Conservation (phyloP, 306 rosid genomes). For the Malus sieversii region DNA sequence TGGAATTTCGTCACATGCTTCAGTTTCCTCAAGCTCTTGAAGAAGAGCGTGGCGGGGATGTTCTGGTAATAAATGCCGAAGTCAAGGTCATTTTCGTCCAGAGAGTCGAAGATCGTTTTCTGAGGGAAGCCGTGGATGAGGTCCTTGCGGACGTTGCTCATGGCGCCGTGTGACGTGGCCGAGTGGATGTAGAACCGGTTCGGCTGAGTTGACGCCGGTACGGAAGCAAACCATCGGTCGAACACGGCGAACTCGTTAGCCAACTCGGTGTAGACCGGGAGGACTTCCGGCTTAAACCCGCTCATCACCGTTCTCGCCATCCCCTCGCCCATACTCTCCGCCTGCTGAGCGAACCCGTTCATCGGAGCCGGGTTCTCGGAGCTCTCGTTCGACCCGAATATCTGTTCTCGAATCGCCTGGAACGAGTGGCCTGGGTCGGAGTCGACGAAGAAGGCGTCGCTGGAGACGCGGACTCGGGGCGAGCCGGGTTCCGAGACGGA, state of each 20-base stretch:
- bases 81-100: conserved; percentile 51
- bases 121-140: conserved; percentile 82
- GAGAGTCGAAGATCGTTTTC: conserved; percentile 69
- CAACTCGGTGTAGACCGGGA: conserved; percentile 62
- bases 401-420: conserved; percentile 81
- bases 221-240: conserved; percentile 88
- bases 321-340: conserved; percentile 27
- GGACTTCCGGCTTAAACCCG: conserved; percentile 59
- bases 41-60: conserved; percentile 81
- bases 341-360: conserved; percentile 93
- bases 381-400: conserved; percentile 65
- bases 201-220: conserved; percentile 90
- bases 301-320: conserved; percentile 66
- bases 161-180: conserved; percentile 90
- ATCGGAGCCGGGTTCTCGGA: conserved; percentile 43
- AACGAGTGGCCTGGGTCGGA: conserved; percentile 86
- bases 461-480: conserved; percentile 35
- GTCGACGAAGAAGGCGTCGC: conserved; percentile 61
- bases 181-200: conserved; percentile 91
- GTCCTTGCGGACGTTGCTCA: conserved; percentile 75
- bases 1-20: conserved; percentile 49
- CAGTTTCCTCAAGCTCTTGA: conserved; percentile 55
- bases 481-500: conserved; percentile 30
- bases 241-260: conserved; percentile 60
- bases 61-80: conserved; percentile 85